Evolutionary conservation across 768 basidiomycete genomes (phyloP), one percentile per base, ranked within the genome.

Genomic region (Coprinopsis cinerea): DNA sequence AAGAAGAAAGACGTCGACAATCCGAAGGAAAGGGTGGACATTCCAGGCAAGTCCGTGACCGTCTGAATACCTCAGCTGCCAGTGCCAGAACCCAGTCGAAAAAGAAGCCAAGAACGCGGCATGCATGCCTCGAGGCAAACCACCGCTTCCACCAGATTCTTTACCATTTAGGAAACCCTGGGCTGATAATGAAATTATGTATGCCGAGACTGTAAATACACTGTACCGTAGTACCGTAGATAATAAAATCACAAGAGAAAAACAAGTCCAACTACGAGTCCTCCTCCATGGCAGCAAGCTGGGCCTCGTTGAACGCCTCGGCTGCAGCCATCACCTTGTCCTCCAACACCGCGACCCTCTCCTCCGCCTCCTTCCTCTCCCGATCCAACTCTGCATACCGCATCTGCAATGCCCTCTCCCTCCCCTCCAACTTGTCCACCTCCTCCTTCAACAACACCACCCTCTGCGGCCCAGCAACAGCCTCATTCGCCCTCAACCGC

Each of bases 281-380:
- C 24, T 58, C 70, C 36, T 83, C 81, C 76, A 81, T 76, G 62
- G 78, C 78, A 24, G 81, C 82, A 47, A 89, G 75, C 18, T 82
- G 81, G 22, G 76, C 85, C 55, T 89, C 88, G 63, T 91, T 91
- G 60, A 86, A 58, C 7, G 80, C 85, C 66, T 91, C 90, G 2
- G 88, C 88, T 62, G 91, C 86, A 3, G 71, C 76, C 85, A 92
- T 92, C 57, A 95, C 66, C 69, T 79, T 82, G 67, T 96, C 94
- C 63, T 97, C 94, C 60, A 91, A 68, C 40, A 61, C 67, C 2
- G 73, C 74, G 26, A 90, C 75, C 41, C 83, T 74, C 18, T 67
- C 71, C 58, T 77, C 75, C 2, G 77, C 68, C 43, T 85, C 85
- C 44, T 75, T 67, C 57, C 80, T 72, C 67, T 92, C 86, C 50